Evolutionary conservation across 352 stramenopile species (phyloP), one percentile per base, ranked within the genome.

Genomic region (Pythium aphanidermatum): DNA sequence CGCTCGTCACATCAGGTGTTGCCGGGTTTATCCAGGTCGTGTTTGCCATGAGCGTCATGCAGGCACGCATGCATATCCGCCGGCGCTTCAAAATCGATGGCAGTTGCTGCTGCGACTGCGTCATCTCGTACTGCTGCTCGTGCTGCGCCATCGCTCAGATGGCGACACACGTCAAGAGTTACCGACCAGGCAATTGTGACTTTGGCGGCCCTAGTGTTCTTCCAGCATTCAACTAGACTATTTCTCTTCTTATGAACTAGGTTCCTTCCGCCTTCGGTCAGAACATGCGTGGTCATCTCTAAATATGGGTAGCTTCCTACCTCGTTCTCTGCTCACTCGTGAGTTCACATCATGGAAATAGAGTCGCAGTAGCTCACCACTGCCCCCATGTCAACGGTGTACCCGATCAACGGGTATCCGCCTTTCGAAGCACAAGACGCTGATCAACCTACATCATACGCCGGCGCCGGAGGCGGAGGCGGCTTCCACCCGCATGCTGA

Each of bases 141-240:
- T 58, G 49, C 49, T 58, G 49, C 32, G 29, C 49, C n/a, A 45
- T 58, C 32, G 49, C 49, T 19, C 49, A 58, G 17, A 58, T 58
- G 49, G 49, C 49, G 9, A 45, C 48, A 4, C 48, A 56, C 25
- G 40, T 56, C 21, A 56, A 56, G 38, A 56, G 48, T 39, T 56
- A 56, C 48, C 42, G 36, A 13, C 48, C 38, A 2, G 48, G 48
- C 5, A 31, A 26, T 13, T 56, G 48, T 19, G 42, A 45, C 40
- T 44, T 57, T 37, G 32, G 38, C 24, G 38, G 27, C 26, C 48
- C 48, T 12, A 17, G 49, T 27, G 31, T 49, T n/a, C 39, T 48
- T 2, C 46, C 35, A 31, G 35, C 35, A 13, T 55, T 32, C 23
- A 43, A 27, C 34, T 50, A 50, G 27, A 10, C 19, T 17, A n/a